Evolutionary conservation across 2,329 filamentous ascomycete genomes (phyloP).

Genomic region (Lasiodiplodia theobromae): DNA sequence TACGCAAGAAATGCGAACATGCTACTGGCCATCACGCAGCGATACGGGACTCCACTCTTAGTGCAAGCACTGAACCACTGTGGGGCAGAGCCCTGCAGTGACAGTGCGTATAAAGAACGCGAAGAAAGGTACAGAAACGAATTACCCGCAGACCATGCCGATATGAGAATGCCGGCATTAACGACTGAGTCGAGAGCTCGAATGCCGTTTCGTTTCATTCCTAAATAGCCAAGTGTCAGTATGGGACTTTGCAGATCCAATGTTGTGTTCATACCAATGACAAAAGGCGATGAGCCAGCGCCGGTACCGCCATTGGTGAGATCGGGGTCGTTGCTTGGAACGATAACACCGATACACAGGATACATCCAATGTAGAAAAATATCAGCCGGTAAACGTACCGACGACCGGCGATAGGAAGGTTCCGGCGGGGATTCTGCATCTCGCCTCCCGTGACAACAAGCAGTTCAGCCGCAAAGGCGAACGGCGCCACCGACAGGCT

Average conservation of each 20-base stretch:
- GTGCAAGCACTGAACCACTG: constrained; percentile 66
- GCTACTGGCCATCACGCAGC: constrained; percentile 52
- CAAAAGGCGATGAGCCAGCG: constrained; percentile 61
- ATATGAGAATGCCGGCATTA: constrained; percentile 74
- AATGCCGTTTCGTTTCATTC: constrained; percentile 49
- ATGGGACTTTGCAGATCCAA: too few relatives aligned
- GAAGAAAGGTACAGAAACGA: constrained; percentile 61
- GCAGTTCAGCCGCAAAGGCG: constrained; percentile 49
- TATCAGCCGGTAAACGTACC: constrained; percentile 68
- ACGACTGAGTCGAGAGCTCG: constrained; percentile 69
- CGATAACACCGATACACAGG: constrained; percentile 67
- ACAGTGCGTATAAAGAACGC: constrained; percentile 61
- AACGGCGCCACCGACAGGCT: constrained; percentile 61
- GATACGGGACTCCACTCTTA: constrained; percentile 64
- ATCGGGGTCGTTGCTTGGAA: constrained; percentile 59
- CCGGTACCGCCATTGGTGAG: constrained; percentile 62
- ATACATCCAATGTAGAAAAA: constrained; percentile 67
- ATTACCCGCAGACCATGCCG: constrained; percentile 66
- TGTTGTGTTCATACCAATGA: constrained; percentile 55
- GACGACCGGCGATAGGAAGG: constrained; percentile 64
- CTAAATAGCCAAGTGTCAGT: too few relatives aligned
- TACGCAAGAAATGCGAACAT: constrained; percentile 58
- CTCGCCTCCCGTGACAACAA: constrained; percentile 65
- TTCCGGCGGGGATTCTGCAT: constrained; percentile 66
- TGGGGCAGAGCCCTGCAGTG: constrained; percentile 71